Evolutionary conservation across 2,329 filamentous ascomycete genomes (phyloP).

Genomic region (Epichloe sibirici): DNA sequence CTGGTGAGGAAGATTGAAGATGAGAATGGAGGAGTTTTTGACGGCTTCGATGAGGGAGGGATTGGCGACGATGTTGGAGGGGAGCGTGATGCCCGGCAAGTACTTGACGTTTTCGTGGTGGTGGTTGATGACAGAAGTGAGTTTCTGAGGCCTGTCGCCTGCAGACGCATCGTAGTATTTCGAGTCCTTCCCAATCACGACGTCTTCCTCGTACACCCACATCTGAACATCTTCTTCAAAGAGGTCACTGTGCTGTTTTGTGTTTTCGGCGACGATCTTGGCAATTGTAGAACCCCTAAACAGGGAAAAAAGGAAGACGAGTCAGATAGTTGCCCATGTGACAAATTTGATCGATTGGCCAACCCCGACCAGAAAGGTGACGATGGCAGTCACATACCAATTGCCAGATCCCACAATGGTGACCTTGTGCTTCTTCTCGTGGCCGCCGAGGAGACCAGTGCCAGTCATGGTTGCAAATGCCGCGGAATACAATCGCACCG

Average conservation of each 20-base stretch:
- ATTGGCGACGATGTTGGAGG: conserved; percentile 73
- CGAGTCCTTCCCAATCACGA: conserved; percentile 59
- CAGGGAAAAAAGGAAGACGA: not conserved
- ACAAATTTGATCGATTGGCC: not conserved
- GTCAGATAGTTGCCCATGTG: not conserved
- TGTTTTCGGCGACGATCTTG: conserved; percentile 94
- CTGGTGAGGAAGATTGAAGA: conserved; percentile 95
- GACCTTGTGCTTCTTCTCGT: conserved; percentile 74
- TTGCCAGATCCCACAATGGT: conserved; percentile 93
- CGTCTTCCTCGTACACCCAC: conserved; percentile 97
- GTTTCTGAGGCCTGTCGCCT: conserved; percentile 62
- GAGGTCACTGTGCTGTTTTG: conserved; percentile 59
- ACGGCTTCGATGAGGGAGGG: conserved; percentile 71
- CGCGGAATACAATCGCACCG: conserved; percentile 3
- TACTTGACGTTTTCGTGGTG: conserved; percentile 97
- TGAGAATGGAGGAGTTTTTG: conserved; percentile 70
- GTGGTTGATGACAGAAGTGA: conserved; percentile 82
- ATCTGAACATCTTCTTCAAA: conserved; percentile 90
- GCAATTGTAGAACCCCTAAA: conserved; percentile 87
- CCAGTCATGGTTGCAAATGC: conserved; percentile 20
- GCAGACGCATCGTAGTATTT: conserved; percentile 56
- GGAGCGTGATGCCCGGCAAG: conserved; percentile 76
- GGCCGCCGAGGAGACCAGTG: conserved; percentile 28
- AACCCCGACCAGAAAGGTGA: not conserved
- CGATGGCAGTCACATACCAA: conserved; percentile 47